These are phyloP conservation scores for Bothriochloa decipiens DNA, from an alignment of 176 grass and related monocot genomes.

Conservation along the genomic window DNA sequence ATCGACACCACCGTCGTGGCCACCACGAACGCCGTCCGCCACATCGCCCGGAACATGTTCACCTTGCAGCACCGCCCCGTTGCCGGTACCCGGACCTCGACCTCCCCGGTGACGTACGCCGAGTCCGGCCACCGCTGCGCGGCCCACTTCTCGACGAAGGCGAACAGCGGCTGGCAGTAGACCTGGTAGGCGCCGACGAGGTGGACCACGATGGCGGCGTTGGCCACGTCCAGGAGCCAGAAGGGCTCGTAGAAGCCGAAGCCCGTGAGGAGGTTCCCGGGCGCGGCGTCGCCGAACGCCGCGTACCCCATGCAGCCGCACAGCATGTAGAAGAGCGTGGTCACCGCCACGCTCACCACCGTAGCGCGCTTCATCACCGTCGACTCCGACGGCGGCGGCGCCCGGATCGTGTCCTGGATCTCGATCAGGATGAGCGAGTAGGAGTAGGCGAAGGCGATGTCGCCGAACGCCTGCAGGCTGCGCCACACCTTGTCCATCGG, in stretches of 20 bases:
- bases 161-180: constrained; percentile 87
- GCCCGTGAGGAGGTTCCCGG: constrained; percentile 58
- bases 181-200: constrained; percentile 70
- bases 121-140: constrained; percentile 54
- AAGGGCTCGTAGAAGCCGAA: constrained; percentile 73
- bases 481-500: constrained; percentile 77
- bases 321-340: constrained; percentile 64
- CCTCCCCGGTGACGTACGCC: constrained; percentile 44
- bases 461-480: constrained; percentile 83
- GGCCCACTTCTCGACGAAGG: constrained; percentile 84
- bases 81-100: constrained; percentile 41
- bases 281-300: constrained; percentile 55
- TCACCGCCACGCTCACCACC: constrained; percentile 40
- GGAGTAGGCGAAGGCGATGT: constrained; percentile 91
- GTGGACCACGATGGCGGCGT: constrained; percentile 60
- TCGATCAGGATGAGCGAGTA: constrained; percentile 85
- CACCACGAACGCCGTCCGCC: constrained; percentile 72
- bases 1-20: constrained; percentile 79
- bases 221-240: constrained; percentile 69
- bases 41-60: constrained; percentile 66
- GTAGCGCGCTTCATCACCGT: constrained; percentile 61
- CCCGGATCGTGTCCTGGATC: constrained; percentile 64
- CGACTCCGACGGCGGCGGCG: constrained; percentile 51
- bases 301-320: constrained; percentile 62
- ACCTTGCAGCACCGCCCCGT: constrained; percentile 28